Base-by-base conservation (phyloP, 768 basidiomycete species). In the Gloeophyllum trabeum region DNA sequence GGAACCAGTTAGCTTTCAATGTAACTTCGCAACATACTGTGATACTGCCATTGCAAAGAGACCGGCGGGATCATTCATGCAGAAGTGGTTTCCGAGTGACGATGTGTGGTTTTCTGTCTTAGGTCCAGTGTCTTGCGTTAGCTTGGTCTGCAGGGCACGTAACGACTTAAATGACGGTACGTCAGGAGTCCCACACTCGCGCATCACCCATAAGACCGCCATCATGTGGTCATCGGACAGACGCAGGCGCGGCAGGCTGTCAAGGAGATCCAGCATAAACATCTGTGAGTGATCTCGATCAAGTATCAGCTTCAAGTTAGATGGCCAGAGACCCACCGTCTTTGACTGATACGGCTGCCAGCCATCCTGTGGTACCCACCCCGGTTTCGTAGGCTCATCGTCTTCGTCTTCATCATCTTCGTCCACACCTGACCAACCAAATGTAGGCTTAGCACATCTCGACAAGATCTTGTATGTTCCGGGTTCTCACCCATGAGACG, bases 221-320 rank as follows among this genome's bases (percentile, higher is more conserved):
- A 57, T 54, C 7, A 65, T 24, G 5, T 61, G 61, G 35, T 58
- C 55, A 38, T 57, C 54, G 2, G 63, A 62, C 1, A 64, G 51
- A 0, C 61, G 50, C 4, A 59, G 46, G 7, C 54, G 54, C 1
- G 61, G 63, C 1, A 61, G 41, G 42, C 56, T 59, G 39, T 63
- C 63, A 0, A 63, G 38, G 4, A 60, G 13, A 30, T 63, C 60
- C 6, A 62, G 52, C 39, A 61, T 39, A 34, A 61, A 62, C 56
- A 71, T 58, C 43, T 41, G 23, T 21, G 36, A 32, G n/a, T n/a
- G n/a, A n/a, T n/a, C n/a, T n/a, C n/a, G n/a, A n/a, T n/a, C n/a
- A n/a, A n/a, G n/a, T n/a, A n/a, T n/a, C n/a, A n/a, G n/a, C n/a
- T n/a, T n/a, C n/a, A n/a, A n/a, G n/a, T n/a, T n/a, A n/a, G n/a